These are phyloP conservation scores for Zygnema circumcarinatum DNA, from an alignment of 139 green algal genomes.

Conservation along the genomic window DNA sequence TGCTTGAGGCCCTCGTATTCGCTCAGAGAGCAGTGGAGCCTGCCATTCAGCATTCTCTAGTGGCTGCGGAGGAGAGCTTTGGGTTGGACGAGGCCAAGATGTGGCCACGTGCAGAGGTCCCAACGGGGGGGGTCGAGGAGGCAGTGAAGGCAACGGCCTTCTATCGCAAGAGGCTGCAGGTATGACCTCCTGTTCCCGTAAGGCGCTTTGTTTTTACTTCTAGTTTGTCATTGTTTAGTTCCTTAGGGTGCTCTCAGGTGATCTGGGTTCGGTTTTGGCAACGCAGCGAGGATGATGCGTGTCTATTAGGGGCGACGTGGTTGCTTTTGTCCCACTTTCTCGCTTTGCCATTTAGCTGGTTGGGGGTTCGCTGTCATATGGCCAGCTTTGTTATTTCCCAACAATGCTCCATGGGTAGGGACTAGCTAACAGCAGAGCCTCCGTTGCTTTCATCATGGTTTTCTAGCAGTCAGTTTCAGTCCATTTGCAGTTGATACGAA, in stretches of 20 bases:
- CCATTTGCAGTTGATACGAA: too few relatives aligned
- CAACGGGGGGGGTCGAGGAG: background rate
- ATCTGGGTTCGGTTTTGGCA: too few relatives aligned
- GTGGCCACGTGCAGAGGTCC: background rate
- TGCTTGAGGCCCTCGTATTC: slow-evolving; percentile 96
- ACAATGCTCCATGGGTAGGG: too few relatives aligned
- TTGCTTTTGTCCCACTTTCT: too few relatives aligned
- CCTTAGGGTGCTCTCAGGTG: slow-evolving; percentile 5
- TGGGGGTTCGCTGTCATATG: too few relatives aligned
- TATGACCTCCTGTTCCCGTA: slow-evolving; percentile 64
- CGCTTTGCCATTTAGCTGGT: too few relatives aligned
- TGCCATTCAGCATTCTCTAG: slow-evolving; percentile 76
- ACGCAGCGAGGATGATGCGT: too few relatives aligned
- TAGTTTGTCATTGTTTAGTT: slow-evolving; percentile 52
- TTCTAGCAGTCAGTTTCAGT: too few relatives aligned
- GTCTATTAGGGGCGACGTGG: too few relatives aligned
- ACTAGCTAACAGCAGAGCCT: too few relatives aligned
- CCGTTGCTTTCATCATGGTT: too few relatives aligned
- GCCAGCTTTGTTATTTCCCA: too few relatives aligned
- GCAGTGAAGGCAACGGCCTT: background rate
- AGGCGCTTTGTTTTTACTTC: slow-evolving; percentile 59
- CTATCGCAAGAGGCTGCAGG: background rate
- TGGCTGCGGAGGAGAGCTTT: background rate
- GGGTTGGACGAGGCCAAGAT: slow-evolving; percentile 12
- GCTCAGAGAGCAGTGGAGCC: slow-evolving; percentile 79